A percentile compares a stretch with the other conserved stretches of the same genome.
These are phyloP conservation scores for Vitis labrusca DNA, from an alignment of 164 flowering plant genomes.

Conservation along the genomic window DNA sequence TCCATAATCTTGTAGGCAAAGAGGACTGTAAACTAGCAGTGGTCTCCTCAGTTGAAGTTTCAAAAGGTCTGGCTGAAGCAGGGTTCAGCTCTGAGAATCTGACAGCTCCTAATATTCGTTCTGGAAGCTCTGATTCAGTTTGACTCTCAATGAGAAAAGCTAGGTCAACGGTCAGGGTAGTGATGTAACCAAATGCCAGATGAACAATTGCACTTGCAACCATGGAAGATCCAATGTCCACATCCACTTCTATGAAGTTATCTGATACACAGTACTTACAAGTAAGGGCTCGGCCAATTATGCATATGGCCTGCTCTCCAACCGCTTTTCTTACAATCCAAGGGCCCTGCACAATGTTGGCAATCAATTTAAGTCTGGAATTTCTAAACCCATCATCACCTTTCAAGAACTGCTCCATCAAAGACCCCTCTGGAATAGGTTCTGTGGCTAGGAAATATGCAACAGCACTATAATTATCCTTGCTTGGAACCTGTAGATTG, in stretches of 20 bases:
- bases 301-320: conserved; percentile 92
- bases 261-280: conserved; percentile 60
- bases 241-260: conserved; percentile 72
- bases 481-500: conserved; percentile 79
- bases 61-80: conserved; percentile 56
- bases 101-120: conserved; percentile 73
- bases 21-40: conserved; percentile 39
- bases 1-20: conserved; percentile 58
- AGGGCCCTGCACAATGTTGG: conserved; percentile 89
- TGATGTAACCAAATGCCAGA: conserved; percentile 82
- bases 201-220: conserved; percentile 93
- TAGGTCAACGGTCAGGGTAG: conserved; percentile 80
- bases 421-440: conserved; percentile 60
- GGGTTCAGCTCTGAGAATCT: conserved; percentile 81
- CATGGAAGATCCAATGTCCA: conserved; percentile 90
- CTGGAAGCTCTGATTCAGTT: conserved; percentile 81
- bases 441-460: conserved; percentile 67
- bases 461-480: conserved; percentile 79
- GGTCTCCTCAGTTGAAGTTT: conserved; percentile 31
- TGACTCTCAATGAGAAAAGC: conserved; percentile 91
- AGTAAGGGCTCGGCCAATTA: conserved; percentile 83
- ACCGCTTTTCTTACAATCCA: conserved; percentile 93
- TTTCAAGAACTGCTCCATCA: conserved; percentile 68
- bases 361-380: conserved; percentile 85
- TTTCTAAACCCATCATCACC: conserved; percentile 75